phyloP scores from a whole-genome alignment of 495 filamentous ascomycete genomes.

The Talaromyces trachyspermus region DNA sequence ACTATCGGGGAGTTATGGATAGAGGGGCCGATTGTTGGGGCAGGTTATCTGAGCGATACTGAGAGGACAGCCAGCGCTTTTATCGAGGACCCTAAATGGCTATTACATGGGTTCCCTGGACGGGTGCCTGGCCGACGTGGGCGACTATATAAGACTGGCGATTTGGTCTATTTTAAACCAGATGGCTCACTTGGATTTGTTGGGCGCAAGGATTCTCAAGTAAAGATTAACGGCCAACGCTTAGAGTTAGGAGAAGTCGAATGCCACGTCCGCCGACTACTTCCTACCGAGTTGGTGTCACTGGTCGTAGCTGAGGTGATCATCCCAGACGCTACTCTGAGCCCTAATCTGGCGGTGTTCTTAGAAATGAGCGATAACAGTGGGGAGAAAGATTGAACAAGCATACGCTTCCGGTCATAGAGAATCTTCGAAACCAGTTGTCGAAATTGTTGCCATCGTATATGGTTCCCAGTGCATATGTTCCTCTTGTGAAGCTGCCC shows the following conservation, averaged over 20 bases:
- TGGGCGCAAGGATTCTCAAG: conserved; percentile 44
- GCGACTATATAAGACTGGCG: conserved; percentile 48
- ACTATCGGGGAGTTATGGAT: conserved; percentile 38
- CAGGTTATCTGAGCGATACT: conserved; percentile 11
- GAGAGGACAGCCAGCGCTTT: neutral
- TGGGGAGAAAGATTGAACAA: conserved; percentile 3
- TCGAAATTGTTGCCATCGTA: neutral
- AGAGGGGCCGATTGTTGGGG: conserved; percentile 15
- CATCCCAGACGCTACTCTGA: neutral
- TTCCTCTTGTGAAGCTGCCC: conserved; percentile 29
- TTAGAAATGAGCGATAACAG: neutral
- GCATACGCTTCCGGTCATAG: neutral
- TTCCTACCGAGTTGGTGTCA: conserved; percentile 44
- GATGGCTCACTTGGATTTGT: conserved; percentile 41
- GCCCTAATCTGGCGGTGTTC: conserved; percentile 1
- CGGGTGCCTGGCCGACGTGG: conserved; percentile 30
- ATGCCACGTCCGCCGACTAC: conserved; percentile 44
- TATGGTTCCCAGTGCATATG: conserved; percentile 32
- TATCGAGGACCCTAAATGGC: conserved; percentile 10
- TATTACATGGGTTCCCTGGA: conserved; percentile 23
- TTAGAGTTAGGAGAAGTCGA: conserved; percentile 51
- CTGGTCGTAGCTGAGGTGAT: conserved; percentile 18
- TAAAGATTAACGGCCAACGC: conserved; percentile 46
- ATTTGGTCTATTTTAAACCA: conserved; percentile 39
- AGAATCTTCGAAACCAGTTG: neutral